Evolutionary conservation across 192 early-diverging fungal species (phyloP).

Genomic region (Backusella sp.): DNA sequence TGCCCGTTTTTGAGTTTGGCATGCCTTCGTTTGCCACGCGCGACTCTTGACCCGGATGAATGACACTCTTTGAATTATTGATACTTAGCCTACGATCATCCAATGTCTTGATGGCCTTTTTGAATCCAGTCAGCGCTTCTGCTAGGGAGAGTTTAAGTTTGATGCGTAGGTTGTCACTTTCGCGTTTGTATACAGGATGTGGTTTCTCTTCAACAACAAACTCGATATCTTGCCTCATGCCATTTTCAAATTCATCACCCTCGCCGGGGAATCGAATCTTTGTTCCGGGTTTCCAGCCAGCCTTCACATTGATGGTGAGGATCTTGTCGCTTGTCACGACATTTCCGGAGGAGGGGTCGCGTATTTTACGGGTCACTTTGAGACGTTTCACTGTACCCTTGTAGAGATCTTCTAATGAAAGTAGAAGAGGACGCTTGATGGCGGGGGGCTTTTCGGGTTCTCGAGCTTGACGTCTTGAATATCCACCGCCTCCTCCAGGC

Average conservation of each 20-base stretch:
- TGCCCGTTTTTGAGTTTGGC: constrained; percentile 86
- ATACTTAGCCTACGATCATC: constrained; percentile 73
- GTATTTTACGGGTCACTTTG: constrained; percentile 78
- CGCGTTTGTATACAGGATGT: constrained; percentile 80
- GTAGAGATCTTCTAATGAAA: constrained; percentile 88
- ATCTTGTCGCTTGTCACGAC: constrained; percentile 68
- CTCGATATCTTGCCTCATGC: constrained; percentile 85
- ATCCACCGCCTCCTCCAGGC: constrained; percentile 29
- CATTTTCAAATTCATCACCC: constrained; percentile 84
- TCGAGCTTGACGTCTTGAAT: background rate
- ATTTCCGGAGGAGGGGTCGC: constrained; percentile 40
- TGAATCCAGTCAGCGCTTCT: constrained; percentile 83
- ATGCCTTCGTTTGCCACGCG: constrained; percentile 83
- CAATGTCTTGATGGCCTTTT: constrained; percentile 67
- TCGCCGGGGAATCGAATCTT: constrained; percentile 90
- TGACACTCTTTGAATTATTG: constrained; percentile 45
- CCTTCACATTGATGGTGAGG: constrained; percentile 80
- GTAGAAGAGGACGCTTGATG: constrained; percentile 66
- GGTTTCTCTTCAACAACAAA: constrained; percentile 94
- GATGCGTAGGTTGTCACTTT: constrained; percentile 78
- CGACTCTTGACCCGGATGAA: constrained; percentile 74
- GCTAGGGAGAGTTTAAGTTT: constrained; percentile 65
- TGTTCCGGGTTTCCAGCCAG: constrained; percentile 97
- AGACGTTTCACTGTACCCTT: constrained; percentile 88
- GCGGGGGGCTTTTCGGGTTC: constrained; percentile 47